Evolutionary conservation across 805 yeast genomes (phyloP).

Genomic region (Wickerhamomyces sydowiorum): DNA sequence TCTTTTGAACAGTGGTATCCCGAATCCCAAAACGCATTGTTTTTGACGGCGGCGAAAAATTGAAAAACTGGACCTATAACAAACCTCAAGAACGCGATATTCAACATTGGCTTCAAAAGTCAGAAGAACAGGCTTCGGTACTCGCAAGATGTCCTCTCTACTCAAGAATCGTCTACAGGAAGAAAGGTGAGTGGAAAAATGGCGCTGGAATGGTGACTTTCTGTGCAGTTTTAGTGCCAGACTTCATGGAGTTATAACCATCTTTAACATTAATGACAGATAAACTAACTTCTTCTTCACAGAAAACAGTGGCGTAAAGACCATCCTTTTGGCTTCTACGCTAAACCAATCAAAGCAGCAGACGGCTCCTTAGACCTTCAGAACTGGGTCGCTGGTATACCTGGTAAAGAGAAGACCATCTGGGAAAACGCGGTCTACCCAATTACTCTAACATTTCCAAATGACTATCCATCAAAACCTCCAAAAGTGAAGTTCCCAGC

Average conservation of each 20-base stretch:
- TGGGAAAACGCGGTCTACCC: slow-evolving; percentile 95
- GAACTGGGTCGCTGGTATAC: slow-evolving; percentile 92
- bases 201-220: background rate
- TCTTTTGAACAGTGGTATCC: too few relatives aligned
- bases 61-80: too few relatives aligned
- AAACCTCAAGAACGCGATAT: too few relatives aligned
- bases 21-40: too few relatives aligned
- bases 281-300: slow-evolving; percentile 1
- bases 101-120: background rate
- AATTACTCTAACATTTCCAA: slow-evolving; percentile 73
- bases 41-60: too few relatives aligned
- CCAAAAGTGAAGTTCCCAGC: slow-evolving; percentile 89
- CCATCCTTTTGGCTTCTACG: slow-evolving; percentile 96
- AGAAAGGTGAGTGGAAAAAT: slow-evolving; percentile 49
- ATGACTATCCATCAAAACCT: slow-evolving; percentile 94
- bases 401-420: slow-evolving; percentile 80
- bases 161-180: slow-evolving; percentile 68
- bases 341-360: slow-evolving; percentile 74
- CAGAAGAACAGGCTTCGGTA: too few relatives aligned
- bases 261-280: background rate
- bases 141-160: slow-evolving; percentile 12
- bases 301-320: slow-evolving; percentile 98
- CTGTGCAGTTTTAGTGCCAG: too few relatives aligned
- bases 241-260: too few relatives aligned
- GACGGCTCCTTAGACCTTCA: slow-evolving; percentile 86